Conservation (phyloP, 1,284 basidiomycete species). For the Cutaneotrichosporon spelunceum region DNA sequence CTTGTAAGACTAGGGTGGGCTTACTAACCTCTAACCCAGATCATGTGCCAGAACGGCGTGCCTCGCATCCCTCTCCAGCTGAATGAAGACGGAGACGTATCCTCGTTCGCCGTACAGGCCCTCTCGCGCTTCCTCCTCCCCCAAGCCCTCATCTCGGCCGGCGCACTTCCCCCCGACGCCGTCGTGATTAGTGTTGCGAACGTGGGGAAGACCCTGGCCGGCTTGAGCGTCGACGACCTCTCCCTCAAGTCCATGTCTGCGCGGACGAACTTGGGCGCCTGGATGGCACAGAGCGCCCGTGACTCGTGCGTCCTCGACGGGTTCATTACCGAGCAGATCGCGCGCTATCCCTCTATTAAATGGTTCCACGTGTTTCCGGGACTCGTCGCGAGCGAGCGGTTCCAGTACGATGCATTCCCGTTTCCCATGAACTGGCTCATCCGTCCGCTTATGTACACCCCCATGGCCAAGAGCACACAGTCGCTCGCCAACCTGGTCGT, state of each 20-base stretch:
- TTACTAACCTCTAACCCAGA: neutral
- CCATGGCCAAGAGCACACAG: neutral
- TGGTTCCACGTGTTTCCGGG: slow-evolving; percentile 1
- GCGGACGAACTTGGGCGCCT: neutral
- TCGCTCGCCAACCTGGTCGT: neutral
- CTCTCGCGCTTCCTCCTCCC: slow-evolving; percentile 4
- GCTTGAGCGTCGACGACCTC: neutral
- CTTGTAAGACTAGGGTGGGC: neutral
- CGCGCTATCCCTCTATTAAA: neutral
- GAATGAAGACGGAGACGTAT: neutral
- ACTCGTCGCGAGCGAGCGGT: neutral
- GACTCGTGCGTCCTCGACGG: neutral
- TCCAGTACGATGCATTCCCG: neutral
- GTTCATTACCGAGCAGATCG: neutral
- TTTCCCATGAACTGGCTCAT: neutral
- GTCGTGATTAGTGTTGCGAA: neutral
- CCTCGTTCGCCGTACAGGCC: neutral
- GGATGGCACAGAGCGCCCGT: neutral
- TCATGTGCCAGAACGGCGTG: slow-evolving; percentile 4
- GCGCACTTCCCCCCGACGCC: neutral
- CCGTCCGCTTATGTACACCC: neutral
- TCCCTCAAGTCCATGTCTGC: neutral
- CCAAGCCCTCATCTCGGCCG: neutral
- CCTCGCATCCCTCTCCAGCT: neutral
- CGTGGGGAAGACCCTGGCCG: neutral